Conservation (phyloP, 1,284 basidiomycete genomes). For the Stygiomarasmius scandens region DNA sequence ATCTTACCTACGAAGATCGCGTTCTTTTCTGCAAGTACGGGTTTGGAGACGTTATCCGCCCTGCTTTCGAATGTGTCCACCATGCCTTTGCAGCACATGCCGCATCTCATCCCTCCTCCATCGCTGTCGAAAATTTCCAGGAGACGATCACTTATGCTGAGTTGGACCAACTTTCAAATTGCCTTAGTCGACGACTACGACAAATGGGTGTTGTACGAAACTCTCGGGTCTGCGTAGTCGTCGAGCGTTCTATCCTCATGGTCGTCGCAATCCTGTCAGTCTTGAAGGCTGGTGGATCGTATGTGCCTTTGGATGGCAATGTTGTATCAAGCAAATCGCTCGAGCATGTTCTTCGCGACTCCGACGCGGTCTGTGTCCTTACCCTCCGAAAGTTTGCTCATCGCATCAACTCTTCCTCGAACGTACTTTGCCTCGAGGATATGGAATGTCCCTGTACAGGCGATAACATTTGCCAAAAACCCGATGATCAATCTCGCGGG, state of each 20-base stretch:
- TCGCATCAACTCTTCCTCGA: constrained; percentile 33
- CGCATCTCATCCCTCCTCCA: constrained; percentile 38
- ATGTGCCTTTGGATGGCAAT: constrained; percentile 60
- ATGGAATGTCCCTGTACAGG: constrained; percentile 28
- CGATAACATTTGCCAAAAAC: constrained; percentile 37
- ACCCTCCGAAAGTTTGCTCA: constrained; percentile 47
- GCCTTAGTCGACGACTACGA: constrained; percentile 48
- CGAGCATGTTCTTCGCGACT: constrained; percentile 53
- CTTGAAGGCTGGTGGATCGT: constrained; percentile 59
- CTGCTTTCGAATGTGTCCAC: constrained; percentile 53
- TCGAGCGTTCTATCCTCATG: constrained; percentile 57
- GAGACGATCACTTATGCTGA: constrained; percentile 51
- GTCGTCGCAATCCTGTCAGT: constrained; percentile 56
- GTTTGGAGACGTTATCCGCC: constrained; percentile 37
- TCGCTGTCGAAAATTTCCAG: constrained; percentile 55
- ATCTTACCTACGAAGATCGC: constrained; percentile 42
- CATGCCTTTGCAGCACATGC: constrained; percentile 58
- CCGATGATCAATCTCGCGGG: constrained; percentile 37
- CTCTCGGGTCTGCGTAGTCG: constrained; percentile 54
- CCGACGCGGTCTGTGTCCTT: constrained; percentile 46
- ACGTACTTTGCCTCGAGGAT: constrained; percentile 48
- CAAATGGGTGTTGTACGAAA: constrained; percentile 46
- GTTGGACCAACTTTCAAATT: constrained; percentile 51
- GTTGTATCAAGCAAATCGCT: constrained; percentile 58
- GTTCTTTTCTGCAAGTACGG: constrained; percentile 49